Evolutionary conservation across 257 asterid species (phyloP), one percentile per base, ranked within the genome.

Genomic region (Fraxinus americana): DNA sequence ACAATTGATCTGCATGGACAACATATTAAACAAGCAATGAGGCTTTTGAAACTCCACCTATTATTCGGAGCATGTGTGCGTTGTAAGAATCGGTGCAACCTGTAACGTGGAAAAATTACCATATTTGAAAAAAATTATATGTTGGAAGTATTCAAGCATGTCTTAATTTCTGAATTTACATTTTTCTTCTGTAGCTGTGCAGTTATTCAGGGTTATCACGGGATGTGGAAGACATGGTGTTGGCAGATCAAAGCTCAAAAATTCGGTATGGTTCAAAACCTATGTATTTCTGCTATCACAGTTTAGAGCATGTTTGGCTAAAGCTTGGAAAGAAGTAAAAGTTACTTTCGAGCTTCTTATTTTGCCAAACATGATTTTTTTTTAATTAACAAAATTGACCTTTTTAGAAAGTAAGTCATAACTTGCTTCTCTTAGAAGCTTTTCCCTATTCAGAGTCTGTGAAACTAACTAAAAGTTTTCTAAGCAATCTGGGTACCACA

Each of bases 1-100:
- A 93, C 99, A 14, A 93, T 95, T 27, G 99, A 95, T 90, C 91
- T 95, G 77, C 99, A 95, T 79, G 99, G 99, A 68, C 99, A 95
- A 77, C 98, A 95, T 81, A 87, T 95, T 74, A 90, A 93, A 80
- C 97, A 87, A 78, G 97, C 92, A 71, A 95, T 91, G 97, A 90
- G 85, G 82, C 94, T 95, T 85, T 81, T 95, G 89, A 93, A 95
- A 86, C 93, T 95, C 79, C 99, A 95, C 84, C 97, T 95, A 84
- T 82, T 93, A 23, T 95, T 95, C 74, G 99, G 99, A 78, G 98
- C 97, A 68, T 91, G 79, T 72, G 98, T 92, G 71, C 96, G 91
- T 73, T 95, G 99, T 95, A 91, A 89, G 94, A 77, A 76, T 83
- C 85, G 77, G 7, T 54, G 8, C 73, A 79, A 61, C 23, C 65